These are phyloP conservation scores for Leptographium galeiforme DNA, from an alignment of 2,329 filamentous ascomycete species.

Conservation along the genomic window DNA sequence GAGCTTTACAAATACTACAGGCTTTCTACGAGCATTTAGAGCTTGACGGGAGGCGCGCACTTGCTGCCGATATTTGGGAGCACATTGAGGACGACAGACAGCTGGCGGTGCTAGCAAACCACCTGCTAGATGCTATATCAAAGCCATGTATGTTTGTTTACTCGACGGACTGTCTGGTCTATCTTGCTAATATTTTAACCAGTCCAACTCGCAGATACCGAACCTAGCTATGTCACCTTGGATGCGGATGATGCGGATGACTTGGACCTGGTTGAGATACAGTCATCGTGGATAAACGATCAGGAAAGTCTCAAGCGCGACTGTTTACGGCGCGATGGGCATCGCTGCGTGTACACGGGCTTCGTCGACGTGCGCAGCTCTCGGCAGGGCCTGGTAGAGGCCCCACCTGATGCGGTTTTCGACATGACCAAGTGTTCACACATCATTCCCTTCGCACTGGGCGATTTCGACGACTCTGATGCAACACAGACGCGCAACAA, in stretches of 20 bases:
- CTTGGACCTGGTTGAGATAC: background rate
- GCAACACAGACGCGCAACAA: background rate
- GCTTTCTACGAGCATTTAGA: background rate
- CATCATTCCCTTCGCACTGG: slow-evolving; percentile 3
- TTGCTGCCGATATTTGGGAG: background rate
- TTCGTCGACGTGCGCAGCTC: background rate
- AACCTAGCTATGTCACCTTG: background rate
- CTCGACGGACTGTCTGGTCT: background rate
- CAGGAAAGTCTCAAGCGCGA: background rate
- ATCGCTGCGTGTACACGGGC: slow-evolving; percentile 2
- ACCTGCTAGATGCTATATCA: background rate
- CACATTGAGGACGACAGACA: background rate
- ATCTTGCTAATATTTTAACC: background rate
- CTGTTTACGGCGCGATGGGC: slow-evolving; percentile 2
- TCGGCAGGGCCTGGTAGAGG: background rate
- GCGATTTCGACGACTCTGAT: background rate
- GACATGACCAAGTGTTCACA: slow-evolving; percentile 1
- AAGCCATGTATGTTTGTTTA: slow-evolving; percentile 1
- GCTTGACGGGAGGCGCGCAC: background rate
- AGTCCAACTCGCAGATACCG: slow-evolving; percentile 3
- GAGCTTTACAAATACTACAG: background rate
- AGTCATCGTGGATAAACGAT: background rate
- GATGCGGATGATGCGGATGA: background rate
- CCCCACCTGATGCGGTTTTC: background rate
- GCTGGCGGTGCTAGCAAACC: background rate